A percentile compares a stretch with the other conserved stretches of the same genome.
Conservation (phyloP, 768 basidiomycete species). For the Grammothele lineata region DNA sequence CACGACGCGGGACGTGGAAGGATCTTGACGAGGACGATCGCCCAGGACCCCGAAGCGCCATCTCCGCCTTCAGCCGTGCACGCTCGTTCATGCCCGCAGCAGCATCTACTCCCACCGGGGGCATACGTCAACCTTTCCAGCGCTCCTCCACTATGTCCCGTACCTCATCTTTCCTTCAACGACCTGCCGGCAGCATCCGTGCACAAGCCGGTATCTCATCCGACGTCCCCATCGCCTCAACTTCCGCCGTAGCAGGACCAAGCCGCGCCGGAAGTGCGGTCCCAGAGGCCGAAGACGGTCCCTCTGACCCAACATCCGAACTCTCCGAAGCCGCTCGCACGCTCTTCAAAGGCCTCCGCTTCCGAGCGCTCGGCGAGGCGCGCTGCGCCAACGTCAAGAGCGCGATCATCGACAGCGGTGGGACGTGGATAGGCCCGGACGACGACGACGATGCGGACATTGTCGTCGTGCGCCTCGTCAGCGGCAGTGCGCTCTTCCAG, state of each 20-base stretch:
- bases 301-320: neutral
- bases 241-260: constrained; percentile 6
- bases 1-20: constrained; percentile 2
- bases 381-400: constrained; percentile 47
- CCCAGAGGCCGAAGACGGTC: neutral
- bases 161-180: constrained; percentile 4
- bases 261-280: constrained; percentile 1
- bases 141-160: constrained; percentile 5
- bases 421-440: constrained; percentile 37
- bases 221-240: constrained; percentile 13
- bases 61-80: constrained; percentile 57
- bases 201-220: constrained; percentile 1
- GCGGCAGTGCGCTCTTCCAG: constrained; percentile 65
- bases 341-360: constrained; percentile 52
- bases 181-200: constrained; percentile 10
- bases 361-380: constrained; percentile 68
- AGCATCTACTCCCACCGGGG: constrained; percentile 24
- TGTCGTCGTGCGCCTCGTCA: constrained; percentile 68
- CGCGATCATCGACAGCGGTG: constrained; percentile 61
- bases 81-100: constrained; percentile 56
- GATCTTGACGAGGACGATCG: neutral
- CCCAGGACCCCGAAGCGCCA: constrained; percentile 31
- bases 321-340: constrained; percentile 17
- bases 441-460: constrained; percentile 54
- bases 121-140: constrained; percentile 12